phyloP scores from a whole-genome alignment of 2,329 filamentous ascomycete genomes.

The Rhinocladiella similis region DNA sequence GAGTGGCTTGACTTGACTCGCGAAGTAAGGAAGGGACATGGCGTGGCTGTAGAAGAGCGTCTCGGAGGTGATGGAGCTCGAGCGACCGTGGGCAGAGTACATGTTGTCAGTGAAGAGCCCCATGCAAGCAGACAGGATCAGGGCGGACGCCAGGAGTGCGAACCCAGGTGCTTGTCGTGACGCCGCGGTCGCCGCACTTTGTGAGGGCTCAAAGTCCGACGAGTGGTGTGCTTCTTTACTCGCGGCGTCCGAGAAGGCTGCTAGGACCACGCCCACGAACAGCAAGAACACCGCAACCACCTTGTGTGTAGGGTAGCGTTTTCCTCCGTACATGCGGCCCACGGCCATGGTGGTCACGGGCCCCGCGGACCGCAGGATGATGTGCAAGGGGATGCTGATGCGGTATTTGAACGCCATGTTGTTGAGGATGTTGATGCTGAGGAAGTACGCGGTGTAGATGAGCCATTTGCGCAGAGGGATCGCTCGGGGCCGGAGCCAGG shows the following conservation, averaged over 20 bases:
- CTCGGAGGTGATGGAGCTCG: conserved; percentile 76
- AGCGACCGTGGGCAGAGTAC: conserved; percentile 75
- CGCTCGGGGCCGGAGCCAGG: conserved; percentile 73
- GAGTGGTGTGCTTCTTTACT: conserved; percentile 53
- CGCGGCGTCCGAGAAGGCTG: conserved; percentile 85
- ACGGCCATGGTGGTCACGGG: conserved; percentile 93
- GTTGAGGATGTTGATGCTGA: conserved; percentile 91
- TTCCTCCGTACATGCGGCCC: conserved; percentile 77
- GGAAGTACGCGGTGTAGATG: conserved; percentile 86
- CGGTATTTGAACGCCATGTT: conserved; percentile 97
- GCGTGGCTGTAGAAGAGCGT: conserved; percentile 88
- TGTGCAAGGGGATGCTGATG: conserved; percentile 94
- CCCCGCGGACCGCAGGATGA: conserved; percentile 91
- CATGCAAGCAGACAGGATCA: conserved; percentile 89
- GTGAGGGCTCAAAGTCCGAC: conserved; percentile 3
- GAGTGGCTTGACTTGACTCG: conserved; percentile 41
- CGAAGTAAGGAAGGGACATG: conserved; percentile 47
- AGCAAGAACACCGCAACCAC: conserved; percentile 78
- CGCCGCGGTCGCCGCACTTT: not conserved
- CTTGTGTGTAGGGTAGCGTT: conserved; percentile 78
- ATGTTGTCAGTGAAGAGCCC: conserved; percentile 92
- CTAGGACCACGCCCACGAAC: conserved; percentile 81
- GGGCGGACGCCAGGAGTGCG: conserved; percentile 78
- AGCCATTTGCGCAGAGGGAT: conserved; percentile 85
- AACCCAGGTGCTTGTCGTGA: conserved; percentile 59